Percentiles rank a stretch among this genome's conserved stretches.
Evolutionary conservation across 2,329 filamentous ascomycete genomes (phyloP).

Genomic region (Balansia obtecta): DNA sequence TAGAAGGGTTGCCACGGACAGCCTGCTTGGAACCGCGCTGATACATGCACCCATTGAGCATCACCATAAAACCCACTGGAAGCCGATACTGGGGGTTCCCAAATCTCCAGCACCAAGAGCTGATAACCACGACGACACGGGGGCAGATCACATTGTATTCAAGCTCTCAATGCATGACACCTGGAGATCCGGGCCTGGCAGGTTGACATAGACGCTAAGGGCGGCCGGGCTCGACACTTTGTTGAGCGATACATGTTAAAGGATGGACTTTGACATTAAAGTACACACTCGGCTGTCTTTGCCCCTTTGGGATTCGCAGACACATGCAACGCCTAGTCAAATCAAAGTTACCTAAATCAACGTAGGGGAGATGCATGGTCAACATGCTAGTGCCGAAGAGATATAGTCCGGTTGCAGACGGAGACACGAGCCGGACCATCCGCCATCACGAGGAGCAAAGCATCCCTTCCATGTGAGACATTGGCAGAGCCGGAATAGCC

Average conservation of each 20-base stretch:
- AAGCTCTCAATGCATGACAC: constrained; percentile 21
- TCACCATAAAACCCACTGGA: constrained; percentile 19
- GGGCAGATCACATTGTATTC: constrained; percentile 25
- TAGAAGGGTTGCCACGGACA: constrained; percentile 19
- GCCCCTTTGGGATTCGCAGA: too few species aligned
- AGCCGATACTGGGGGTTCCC: constrained; percentile 19
- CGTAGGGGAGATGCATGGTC: background rate
- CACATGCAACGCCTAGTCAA: too few species aligned
- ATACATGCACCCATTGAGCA: constrained; percentile 12
- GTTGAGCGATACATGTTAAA: background rate
- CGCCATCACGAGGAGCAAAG: background rate
- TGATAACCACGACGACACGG: constrained; percentile 16
- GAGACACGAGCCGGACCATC: background rate
- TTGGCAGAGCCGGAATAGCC: too few species aligned
- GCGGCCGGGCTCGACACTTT: too few species aligned
- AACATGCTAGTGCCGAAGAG: background rate
- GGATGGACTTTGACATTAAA: too few species aligned
- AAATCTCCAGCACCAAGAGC: constrained; percentile 16
- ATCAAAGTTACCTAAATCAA: too few species aligned
- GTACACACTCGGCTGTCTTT: too few species aligned
- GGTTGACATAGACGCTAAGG: constrained; percentile 2
- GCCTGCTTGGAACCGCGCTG: constrained; percentile 15
- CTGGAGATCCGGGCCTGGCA: constrained; percentile 14
- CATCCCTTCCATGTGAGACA: background rate
- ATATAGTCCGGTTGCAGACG: background rate